Evolutionary conservation across 495 filamentous ascomycete genomes (phyloP).

Genomic region (Tuber borchii): DNA sequence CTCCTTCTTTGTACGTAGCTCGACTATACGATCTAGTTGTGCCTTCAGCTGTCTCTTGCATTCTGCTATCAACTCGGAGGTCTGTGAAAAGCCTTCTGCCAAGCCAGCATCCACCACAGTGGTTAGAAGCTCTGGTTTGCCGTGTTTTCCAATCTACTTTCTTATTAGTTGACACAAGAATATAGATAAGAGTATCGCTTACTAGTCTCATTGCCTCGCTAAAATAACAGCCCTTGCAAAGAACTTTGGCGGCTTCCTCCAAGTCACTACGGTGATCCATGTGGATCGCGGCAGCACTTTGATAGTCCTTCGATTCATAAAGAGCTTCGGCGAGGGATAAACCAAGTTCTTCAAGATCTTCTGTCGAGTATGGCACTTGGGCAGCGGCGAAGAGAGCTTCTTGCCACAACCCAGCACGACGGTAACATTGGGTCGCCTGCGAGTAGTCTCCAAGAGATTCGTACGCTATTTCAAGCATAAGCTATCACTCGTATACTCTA

Average conservation of each 20-base stretch:
- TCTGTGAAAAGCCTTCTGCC: constrained; percentile 64
- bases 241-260: constrained; percentile 56
- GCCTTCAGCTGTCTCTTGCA: constrained; percentile 75
- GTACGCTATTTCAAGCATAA: constrained; percentile 52
- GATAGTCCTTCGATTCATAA: constrained; percentile 72
- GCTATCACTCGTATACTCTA: background rate
- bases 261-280: constrained; percentile 71
- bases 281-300: constrained; percentile 69
- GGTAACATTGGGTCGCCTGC: constrained; percentile 70
- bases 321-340: constrained; percentile 61
- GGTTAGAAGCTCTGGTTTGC: constrained; percentile 48
- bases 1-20: constrained; percentile 69
- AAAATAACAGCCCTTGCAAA: constrained; percentile 81
- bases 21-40: constrained; percentile 75
- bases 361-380: constrained; percentile 54
- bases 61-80: constrained; percentile 84
- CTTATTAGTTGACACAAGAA: constrained; percentile 8
- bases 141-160: constrained; percentile 21
- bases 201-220: constrained; percentile 71
- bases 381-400: constrained; percentile 74
- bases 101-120: constrained; percentile 67
- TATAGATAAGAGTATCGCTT: constrained; percentile 38
- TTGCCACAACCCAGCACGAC: constrained; percentile 77
- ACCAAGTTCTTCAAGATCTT: constrained; percentile 60
- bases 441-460: constrained; percentile 71